Conservation (phyloP, 352 stramenopile genomes). For the Globisporangium ultimum region DNA sequence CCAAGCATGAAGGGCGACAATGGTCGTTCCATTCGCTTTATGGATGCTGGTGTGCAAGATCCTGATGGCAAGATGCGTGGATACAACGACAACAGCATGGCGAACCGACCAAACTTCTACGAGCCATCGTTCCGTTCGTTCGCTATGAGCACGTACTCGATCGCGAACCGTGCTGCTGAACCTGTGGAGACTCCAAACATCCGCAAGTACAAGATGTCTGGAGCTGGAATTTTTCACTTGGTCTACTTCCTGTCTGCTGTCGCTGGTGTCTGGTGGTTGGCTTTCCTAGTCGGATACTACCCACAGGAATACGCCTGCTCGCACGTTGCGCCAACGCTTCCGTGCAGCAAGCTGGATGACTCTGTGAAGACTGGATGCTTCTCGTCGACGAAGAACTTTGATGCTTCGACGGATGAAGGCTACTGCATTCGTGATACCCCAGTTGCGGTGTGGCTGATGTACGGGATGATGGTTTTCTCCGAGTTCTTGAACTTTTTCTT, state of each 20-base stretch:
- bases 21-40: slow-evolving; percentile 82
- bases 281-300: slow-evolving; percentile 79
- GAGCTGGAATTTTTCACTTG: slow-evolving; percentile 78
- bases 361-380: slow-evolving; percentile 52
- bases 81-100: slow-evolving; percentile 77
- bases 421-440: slow-evolving; percentile 80
- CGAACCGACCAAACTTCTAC: slow-evolving; percentile 71
- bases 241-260: slow-evolving; percentile 78
- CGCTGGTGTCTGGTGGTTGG: slow-evolving; percentile 73
- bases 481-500: slow-evolving; percentile 88
- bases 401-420: slow-evolving; percentile 48
- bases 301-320: slow-evolving; percentile 79
- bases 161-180: slow-evolving; percentile 83
- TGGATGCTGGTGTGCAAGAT: slow-evolving; percentile 82
- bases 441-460: slow-evolving; percentile 75
- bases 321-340: slow-evolving; percentile 63
- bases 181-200: slow-evolving; percentile 88
- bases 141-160: slow-evolving; percentile 88
- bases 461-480: slow-evolving; percentile 81
- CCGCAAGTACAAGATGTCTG: slow-evolving; percentile 90
- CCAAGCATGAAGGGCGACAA: slow-evolving; percentile 64
- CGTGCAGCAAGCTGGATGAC: slow-evolving; percentile 51
- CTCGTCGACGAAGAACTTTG: slow-evolving; percentile 73
- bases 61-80: slow-evolving; percentile 79
- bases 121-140: slow-evolving; percentile 88